A percentile compares a stretch with the other conserved stretches of the same genome.
Conservation (phyloP, 441 rosid genomes). For the Erodium moschatum region DNA sequence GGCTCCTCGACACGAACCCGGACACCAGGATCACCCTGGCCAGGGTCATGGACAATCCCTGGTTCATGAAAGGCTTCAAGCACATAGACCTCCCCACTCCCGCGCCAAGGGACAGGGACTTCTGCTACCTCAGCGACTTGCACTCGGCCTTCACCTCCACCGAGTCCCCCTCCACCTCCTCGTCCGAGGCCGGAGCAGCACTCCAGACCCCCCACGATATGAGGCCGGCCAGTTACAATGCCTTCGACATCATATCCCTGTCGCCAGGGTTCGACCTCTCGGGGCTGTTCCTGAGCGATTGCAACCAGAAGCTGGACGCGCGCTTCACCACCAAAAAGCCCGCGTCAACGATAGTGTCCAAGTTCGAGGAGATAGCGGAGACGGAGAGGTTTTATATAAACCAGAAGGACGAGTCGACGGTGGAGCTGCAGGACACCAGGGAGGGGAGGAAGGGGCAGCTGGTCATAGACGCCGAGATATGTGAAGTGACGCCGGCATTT, state of each 20-base stretch:
- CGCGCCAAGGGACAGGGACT: constrained; percentile 6
- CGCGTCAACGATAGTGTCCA: constrained; percentile 54
- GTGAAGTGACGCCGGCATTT: constrained; percentile 66
- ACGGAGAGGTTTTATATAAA: constrained; percentile 67
- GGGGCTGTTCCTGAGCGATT: no score
- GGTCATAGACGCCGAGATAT: constrained; percentile 69
- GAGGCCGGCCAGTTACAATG: constrained; percentile 65
- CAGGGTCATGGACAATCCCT: constrained; percentile 39
- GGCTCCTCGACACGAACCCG: constrained; percentile 35
- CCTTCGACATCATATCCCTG: constrained; percentile 38
- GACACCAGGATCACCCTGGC: no score
- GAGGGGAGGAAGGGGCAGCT: constrained; percentile 71
- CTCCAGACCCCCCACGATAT: no score
- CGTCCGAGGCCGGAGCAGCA: no score
- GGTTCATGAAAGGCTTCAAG: constrained; percentile 59
- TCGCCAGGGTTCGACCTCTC: not conserved
- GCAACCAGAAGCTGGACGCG: no score
- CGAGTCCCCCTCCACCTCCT: no score
- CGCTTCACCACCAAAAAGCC: constrained; percentile 30
- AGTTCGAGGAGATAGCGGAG: constrained; percentile 72
- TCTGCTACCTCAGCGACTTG: no score
- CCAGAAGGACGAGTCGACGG: constrained; percentile 60
- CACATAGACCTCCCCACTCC: constrained; percentile 44
- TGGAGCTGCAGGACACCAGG: constrained; percentile 65
- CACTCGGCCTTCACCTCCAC: no score